These are phyloP conservation scores for Physcomitrium patens DNA, from an alignment of 225 moss, liverwort and hornwort species.

Conservation along the genomic window DNA sequence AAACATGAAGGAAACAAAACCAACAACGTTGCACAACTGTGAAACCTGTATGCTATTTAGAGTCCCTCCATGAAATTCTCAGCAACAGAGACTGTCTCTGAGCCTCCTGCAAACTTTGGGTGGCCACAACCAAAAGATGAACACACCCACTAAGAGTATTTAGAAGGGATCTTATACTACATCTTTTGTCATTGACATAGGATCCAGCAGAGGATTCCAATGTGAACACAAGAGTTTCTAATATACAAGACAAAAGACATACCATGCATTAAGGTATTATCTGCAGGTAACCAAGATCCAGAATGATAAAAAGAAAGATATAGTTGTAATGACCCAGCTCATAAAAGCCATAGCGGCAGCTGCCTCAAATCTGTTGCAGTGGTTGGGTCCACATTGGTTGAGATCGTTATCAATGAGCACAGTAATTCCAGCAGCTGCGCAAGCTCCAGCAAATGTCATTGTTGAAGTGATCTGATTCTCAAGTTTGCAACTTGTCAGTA, in stretches of 20 bases:
- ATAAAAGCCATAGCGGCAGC: constrained; percentile 82
- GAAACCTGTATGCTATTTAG: background rate
- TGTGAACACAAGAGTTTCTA: constrained; percentile 16
- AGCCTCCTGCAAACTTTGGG: background rate
- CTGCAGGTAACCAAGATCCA: constrained; percentile 75
- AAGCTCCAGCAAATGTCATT: constrained; percentile 75
- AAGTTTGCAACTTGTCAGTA: constrained; percentile 20
- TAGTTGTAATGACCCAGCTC: constrained; percentile 65
- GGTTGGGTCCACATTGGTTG: constrained; percentile 64
- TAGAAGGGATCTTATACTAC: constrained; percentile 9
- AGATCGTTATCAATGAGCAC: constrained; percentile 80
- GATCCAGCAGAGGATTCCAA: background rate
- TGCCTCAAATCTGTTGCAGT: constrained; percentile 77
- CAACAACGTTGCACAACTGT: constrained; percentile 5
- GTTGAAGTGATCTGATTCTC: constrained; percentile 70
- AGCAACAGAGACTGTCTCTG: background rate
- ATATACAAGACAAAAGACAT: constrained; percentile 38
- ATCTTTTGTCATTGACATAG: constrained; percentile 17
- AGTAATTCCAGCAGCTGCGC: constrained; percentile 78
- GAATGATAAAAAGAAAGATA: constrained; percentile 80
- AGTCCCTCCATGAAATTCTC: constrained; percentile 6
- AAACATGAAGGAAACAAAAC: constrained; percentile 20
- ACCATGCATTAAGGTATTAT: constrained; percentile 36
- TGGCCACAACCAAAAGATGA: background rate
- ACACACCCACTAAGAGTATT: background rate